Evolutionary conservation across 805 yeast species (phyloP), one percentile per base, ranked within the genome.

Genomic region (Candida taoyuanica): DNA sequence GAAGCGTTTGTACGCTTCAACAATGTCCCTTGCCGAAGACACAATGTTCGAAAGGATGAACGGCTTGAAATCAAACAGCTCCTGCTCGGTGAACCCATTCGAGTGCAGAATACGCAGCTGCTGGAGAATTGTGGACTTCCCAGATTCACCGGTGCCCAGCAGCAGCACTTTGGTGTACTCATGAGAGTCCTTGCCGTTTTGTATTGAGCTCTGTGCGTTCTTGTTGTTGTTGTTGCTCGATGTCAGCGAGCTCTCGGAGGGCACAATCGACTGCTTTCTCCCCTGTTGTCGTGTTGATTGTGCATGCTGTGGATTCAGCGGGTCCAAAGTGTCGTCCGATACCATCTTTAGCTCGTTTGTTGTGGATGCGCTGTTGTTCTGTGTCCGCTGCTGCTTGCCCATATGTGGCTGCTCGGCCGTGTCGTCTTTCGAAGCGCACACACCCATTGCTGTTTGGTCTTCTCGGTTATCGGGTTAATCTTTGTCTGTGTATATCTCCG

Each of bases 31-130:
- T 19, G 86, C 81, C 45, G 93, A 81, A 39, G 86, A 94, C 43
- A 83, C 62, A 16, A 88, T 64, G 59, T 88, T 89, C 47, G 78
- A 78, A 58, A 73, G 85, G 16, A 89, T 87, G 47, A 85, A 80
- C 0, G 91, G 86, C 55, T 78, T 78, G 60, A 83, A 85, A 48
- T 83, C 86, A 38, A 68, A 64, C 19, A 82, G 61, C 57, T 88
- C 97, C 33, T 81, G 80, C 6, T 56, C 47, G 2, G 63, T 39
- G 46, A 64, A 67, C 9, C 71, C 71, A 37, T 58, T 60, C 18
- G 67, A 63, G 46, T 65, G 70, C 18, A 67, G 37, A 24, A 67
- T 63, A 42, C 65, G 63, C 28, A 67, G 44, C 42, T 67, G 73
- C 43, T 59, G 78, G 65, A 36, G 79, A 8, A 67, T 59, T 4